phyloP scores from a whole-genome alignment of 176 grass and related monocot genomes.

The Canna indica region DNA sequence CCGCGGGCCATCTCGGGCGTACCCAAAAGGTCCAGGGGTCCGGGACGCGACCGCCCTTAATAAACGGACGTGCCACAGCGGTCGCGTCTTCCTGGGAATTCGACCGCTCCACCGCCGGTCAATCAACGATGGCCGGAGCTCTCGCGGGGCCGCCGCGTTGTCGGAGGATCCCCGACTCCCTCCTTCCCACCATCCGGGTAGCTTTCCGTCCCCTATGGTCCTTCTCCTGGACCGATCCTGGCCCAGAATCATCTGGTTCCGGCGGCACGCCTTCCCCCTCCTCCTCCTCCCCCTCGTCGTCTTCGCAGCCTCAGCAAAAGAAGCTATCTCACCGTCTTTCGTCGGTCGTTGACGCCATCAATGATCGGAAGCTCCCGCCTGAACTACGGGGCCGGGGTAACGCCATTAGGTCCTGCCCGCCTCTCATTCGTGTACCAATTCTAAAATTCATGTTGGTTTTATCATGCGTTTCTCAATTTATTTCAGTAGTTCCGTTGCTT shows the following conservation, averaged over 20 bases:
- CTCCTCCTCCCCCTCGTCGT: constrained; percentile 19
- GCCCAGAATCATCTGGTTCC: neutral
- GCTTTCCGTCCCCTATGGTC: constrained; percentile 25
- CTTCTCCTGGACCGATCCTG: constrained; percentile 30
- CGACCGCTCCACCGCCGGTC: neutral
- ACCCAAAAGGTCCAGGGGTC: too few species aligned
- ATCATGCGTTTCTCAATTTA: too few species aligned
- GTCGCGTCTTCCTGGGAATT: neutral
- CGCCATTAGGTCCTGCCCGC: constrained; percentile 40
- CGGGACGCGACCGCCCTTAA: neutral
- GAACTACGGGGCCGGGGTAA: constrained; percentile 53
- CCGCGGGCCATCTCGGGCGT: too few species aligned
- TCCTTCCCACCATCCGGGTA: neutral
- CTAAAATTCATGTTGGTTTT: neutral
- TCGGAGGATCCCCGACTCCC: neutral
- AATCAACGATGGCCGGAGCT: constrained; percentile 14
- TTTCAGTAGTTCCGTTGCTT: too few species aligned
- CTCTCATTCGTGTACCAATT: neutral
- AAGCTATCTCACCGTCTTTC: constrained; percentile 39
- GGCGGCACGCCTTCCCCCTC: neutral
- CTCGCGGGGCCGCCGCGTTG: neutral
- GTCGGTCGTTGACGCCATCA: constrained; percentile 56
- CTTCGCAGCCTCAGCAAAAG: constrained; percentile 25
- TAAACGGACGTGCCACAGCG: neutral
- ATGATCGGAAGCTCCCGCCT: constrained; percentile 65